Base-by-base conservation (phyloP, 2,329 filamentous ascomycete genomes). In the Aspergillus caelatus region DNA sequence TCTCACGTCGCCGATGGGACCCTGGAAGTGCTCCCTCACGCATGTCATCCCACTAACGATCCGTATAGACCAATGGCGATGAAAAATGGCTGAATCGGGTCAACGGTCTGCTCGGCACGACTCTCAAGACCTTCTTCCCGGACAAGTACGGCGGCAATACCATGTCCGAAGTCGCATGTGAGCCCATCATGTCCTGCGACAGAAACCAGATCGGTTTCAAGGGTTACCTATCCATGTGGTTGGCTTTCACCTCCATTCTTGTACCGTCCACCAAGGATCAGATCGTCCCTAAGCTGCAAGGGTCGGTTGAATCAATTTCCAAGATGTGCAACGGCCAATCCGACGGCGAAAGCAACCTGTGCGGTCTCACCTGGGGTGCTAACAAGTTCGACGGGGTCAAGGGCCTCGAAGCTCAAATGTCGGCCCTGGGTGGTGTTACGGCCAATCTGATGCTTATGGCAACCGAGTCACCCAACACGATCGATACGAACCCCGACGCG, bases 161-260 rank as follows among this genome's bases (percentile, higher is more conserved):
- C 67, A 86, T 89, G 66, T 86, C 79, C 65, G 91, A 94, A 75
- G 77, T 86, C 5, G 81, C 87, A 16, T 93, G 91, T 77, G 89
- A 92, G 68, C 76, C 81, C 4, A 79, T 72, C 11, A 69, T 71
- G 16, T 84, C 80, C 41, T 93, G 91, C 80, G 88, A 88, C 55
- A 81, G 84, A 57, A 91, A 93, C 69, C 90, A 92, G 83, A 76
- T 86, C 60, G 86, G 85, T 1, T 92, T 89, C 83, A 91, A 91
- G 77, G 88, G 88, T 46, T 89, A 88, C 66, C 79, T 90, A 19
- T 83, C 87, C 70, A 84, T 88, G 43, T 90, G 88, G 86, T 78
- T 91, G 69, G 81, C 86, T 2, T 80, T 83, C 23, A 82, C 85
- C 1, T 83, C 85, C 3, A 82, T 88, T 70, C 63, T 91, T 16